These are phyloP conservation scores for Monsonia emarginata DNA, from an alignment of 441 rosid species.

Conservation along the genomic window DNA sequence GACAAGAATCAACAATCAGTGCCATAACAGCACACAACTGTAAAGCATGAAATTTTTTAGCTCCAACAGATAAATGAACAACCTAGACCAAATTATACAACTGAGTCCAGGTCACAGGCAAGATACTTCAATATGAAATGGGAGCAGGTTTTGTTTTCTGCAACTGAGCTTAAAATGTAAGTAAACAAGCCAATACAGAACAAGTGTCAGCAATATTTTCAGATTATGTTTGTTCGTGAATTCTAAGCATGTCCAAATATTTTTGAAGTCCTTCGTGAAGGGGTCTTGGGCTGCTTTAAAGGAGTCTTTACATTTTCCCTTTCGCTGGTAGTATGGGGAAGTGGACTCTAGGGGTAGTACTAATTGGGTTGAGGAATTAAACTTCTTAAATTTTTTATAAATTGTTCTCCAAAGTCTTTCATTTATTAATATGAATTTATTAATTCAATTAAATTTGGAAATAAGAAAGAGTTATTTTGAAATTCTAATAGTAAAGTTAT, in stretches of 20 bases:
- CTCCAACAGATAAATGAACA: background rate
- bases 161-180: background rate
- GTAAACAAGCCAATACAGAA: background rate
- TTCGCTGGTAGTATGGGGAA: no score
- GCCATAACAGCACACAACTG: background rate
- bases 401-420: no score
- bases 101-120: background rate
- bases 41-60: background rate
- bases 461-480: no score
- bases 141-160: background rate
- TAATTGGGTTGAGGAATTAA: no score
- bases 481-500: no score
- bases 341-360: no score
- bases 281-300: no score
- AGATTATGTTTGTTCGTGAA: background rate
- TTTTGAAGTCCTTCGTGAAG: no score
- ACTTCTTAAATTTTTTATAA: no score
- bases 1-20: background rate
- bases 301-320: no score
- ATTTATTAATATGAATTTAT: no score
- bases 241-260: background rate
- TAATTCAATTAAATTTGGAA: no score
- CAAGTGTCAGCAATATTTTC: background rate
- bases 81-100: background rate
- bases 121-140: background rate